Evolutionary conservation across 768 basidiomycete species (phyloP).

Genomic region (Wakefieldia striispora): DNA sequence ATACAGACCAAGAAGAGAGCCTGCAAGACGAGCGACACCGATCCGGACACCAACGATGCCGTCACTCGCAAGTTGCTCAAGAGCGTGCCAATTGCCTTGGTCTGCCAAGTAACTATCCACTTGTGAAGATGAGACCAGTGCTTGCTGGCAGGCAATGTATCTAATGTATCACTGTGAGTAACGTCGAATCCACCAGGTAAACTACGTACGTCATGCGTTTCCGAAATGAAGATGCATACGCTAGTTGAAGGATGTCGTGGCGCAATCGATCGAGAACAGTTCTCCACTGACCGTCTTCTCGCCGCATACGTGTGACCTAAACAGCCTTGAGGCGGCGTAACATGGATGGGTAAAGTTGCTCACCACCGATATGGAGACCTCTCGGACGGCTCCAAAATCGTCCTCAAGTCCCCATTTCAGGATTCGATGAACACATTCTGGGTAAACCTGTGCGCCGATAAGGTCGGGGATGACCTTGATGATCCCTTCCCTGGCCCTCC

Average conservation of each 20-base stretch:
- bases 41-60: constrained; percentile 82
- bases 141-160: constrained; percentile 72
- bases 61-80: constrained; percentile 61
- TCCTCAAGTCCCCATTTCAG: constrained; percentile 68
- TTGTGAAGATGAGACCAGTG: constrained; percentile 42
- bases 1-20: constrained; percentile 52
- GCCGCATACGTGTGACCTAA: constrained; percentile 51
- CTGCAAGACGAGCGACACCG: constrained; percentile 73
- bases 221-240: constrained; percentile 49
- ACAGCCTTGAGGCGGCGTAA: constrained; percentile 15
- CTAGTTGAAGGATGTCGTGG: constrained; percentile 42
- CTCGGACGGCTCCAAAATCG: constrained; percentile 79
- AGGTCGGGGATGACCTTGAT: constrained; percentile 56
- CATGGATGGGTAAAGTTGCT: constrained; percentile 29
- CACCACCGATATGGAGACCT: constrained; percentile 66
- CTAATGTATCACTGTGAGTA: constrained; percentile 37
- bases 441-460: constrained; percentile 40
- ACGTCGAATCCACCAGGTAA: constrained; percentile 7
- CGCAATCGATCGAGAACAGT: constrained; percentile 38
- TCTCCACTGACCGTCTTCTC: constrained; percentile 35
- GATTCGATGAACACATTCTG: constrained; percentile 50
- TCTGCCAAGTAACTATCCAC: constrained; percentile 39
- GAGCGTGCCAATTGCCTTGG: constrained; percentile 46
- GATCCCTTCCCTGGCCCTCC: constrained; percentile 79
- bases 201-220: constrained; percentile 68